Evolutionary conservation across 441 rosid species (phyloP).

Genomic region (Eruca vesicaria): DNA sequence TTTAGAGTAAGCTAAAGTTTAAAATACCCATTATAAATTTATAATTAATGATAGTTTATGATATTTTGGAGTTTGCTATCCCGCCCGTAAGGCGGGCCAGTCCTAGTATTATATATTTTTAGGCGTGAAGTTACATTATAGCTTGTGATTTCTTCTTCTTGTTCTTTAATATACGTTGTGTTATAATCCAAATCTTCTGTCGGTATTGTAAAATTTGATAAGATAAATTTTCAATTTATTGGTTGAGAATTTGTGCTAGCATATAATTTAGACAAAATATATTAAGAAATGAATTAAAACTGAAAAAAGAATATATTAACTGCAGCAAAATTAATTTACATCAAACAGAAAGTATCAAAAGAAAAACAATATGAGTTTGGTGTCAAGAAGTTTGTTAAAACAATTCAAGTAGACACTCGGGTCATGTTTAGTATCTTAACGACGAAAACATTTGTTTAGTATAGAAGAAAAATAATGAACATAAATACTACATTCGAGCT

Average conservation of each 20-base stretch:
- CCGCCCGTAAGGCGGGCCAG: too few species aligned
- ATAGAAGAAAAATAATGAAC: neutral
- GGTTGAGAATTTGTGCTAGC: neutral
- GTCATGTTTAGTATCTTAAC: neutral
- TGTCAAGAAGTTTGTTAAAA: neutral
- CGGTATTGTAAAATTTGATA: neutral
- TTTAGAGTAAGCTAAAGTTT: too few species aligned
- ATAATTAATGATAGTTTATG: too few species aligned
- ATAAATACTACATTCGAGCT: neutral
- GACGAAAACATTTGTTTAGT: too few species aligned
- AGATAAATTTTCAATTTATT: neutral
- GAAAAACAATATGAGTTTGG: neutral
- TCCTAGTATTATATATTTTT: too few species aligned
- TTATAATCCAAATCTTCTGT: neutral
- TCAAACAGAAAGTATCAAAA: conserved; percentile 6
- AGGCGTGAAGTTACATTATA: too few species aligned
- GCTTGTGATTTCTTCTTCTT: neutral
- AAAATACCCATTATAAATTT: too few species aligned
- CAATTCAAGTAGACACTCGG: neutral
- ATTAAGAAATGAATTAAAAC: neutral
- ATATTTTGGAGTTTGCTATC: too few species aligned
- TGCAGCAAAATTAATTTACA: neutral
- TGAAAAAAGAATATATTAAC: neutral
- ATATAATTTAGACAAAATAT: neutral
- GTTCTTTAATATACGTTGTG: neutral